Evolutionary conservation across 2,329 filamentous ascomycete genomes (phyloP), one percentile per base, ranked within the genome.

Genomic region (Colletotrichum higginsianum): DNA sequence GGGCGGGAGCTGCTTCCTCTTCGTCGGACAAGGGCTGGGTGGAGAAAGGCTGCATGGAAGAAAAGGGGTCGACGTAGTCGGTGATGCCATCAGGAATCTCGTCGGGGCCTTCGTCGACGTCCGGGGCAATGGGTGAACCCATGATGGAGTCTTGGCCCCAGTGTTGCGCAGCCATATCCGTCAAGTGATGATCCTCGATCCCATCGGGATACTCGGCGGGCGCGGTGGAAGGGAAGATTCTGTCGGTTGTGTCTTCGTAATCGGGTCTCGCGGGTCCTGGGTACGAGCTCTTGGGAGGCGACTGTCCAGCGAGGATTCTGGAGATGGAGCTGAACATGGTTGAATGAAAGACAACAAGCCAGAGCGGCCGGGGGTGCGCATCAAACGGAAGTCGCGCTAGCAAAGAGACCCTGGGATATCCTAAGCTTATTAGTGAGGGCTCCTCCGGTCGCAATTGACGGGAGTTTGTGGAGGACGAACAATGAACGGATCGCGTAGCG

Each of bases 311-410:
- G 40, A 72, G 60, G 13, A 67, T 57, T n/a, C 47, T 56, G 15
- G 67, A 70, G 23, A 72, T 40, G 52, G 69, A 72, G 65, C 53
- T 69, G 44, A 72, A 69, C 69, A 72, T 72, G 53, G 18, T n/a
- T 30, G 26, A 42, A 6, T 23, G 7, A 18, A 18, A 23, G 7
- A 23, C 9, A 46, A 23, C 9, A 46, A 18, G 26, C 18, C 5
- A 23, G 40, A n/a, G n/a, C 18, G n/a, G 62, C 18, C 23, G 4
- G 40, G n/a, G 6, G 18, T 40, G 35, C 21, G 42, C n/a, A 55
- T 18, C 5, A 30, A 9, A 13, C 52, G 38, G 52, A n/a, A 26
- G 53, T 55, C 16, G 52, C 52, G 30, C n/a, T 2, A 40, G 8
- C 16, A 23, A 44, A 13, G 16, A 30, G 1, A 38, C 35, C 9